Evolutionary conservation across 768 basidiomycete species (phyloP).

Genomic region (Rhodotorula kratochvilovae): DNA sequence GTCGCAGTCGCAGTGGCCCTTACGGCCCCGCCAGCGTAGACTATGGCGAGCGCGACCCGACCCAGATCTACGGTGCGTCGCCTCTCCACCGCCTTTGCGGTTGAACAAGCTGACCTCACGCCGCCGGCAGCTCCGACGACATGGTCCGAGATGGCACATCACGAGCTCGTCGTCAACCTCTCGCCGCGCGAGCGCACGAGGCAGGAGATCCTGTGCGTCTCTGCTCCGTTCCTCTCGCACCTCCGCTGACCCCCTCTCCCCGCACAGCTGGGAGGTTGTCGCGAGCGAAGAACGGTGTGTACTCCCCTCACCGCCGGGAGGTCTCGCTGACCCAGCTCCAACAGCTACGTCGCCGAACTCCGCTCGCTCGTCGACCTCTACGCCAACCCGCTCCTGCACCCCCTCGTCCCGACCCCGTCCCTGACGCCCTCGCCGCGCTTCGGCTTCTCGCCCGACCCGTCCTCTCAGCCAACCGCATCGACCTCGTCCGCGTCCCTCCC

Average conservation of each 20-base stretch:
- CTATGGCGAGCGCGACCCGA: not conserved
- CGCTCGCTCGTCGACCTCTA: constrained; percentile 39
- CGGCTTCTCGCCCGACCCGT: not conserved
- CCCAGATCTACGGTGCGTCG: constrained; percentile 3
- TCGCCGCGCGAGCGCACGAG: constrained; percentile 43
- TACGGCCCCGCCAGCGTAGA: not conserved
- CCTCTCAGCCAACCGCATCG: not conserved
- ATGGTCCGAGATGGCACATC: constrained; percentile 45
- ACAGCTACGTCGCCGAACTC: constrained; percentile 43
- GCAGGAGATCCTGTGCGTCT: constrained; percentile 43
- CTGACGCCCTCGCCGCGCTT: not conserved
- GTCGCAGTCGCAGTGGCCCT: not conserved
- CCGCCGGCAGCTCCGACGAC: constrained; percentile 33
- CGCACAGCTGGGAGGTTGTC: constrained; percentile 42
- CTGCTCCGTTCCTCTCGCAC: too few relatives aligned
- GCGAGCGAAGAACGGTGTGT: constrained; percentile 44
- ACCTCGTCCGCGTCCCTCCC: constrained; percentile 22
- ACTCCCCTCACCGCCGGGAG: constrained; percentile 31
- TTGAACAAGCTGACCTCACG: not conserved
- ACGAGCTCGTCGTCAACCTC: constrained; percentile 44
- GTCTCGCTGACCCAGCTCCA: not conserved
- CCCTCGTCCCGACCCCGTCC: constrained; percentile 8
- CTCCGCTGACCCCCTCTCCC: not conserved
- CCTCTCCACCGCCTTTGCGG: not conserved
- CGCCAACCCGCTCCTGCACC: constrained; percentile 41